Conservation (phyloP, 805 yeast genomes). For the Yamadazyma tumulicola region DNA sequence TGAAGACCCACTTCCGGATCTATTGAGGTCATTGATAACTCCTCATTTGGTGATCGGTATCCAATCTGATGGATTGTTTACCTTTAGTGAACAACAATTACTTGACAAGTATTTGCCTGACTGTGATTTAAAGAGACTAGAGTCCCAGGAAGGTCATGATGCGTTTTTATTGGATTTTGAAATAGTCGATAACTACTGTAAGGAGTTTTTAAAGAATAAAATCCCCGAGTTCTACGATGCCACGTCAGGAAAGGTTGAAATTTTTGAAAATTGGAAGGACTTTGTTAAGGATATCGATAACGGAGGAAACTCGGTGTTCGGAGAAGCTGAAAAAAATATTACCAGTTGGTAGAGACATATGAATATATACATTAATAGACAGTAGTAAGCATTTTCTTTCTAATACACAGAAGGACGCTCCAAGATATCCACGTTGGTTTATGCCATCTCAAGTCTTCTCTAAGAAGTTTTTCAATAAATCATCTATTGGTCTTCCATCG, state of each 20-base stretch:
- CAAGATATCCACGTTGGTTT: no score
- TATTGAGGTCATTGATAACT: conserved; percentile 56
- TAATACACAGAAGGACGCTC: no score
- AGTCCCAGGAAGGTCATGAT: conserved; percentile 96
- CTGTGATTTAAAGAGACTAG: conserved; percentile 63
- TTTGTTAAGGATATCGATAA: conserved; percentile 34
- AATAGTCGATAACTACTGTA: conserved; percentile 68
- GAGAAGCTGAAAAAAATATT: conserved; percentile 86
- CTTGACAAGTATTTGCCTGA: conserved; percentile 74
- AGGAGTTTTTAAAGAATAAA: conserved; percentile 57
- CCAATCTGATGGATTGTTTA: conserved; percentile 87
- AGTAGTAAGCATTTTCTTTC: background rate
- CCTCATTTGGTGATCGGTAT: conserved; percentile 89
- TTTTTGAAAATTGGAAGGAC: conserved; percentile 39
- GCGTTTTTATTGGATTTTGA: conserved; percentile 90
- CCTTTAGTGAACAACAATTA: conserved; percentile 85
- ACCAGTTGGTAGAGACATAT: conserved; percentile 69
- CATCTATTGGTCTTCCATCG: conserved; percentile 1
- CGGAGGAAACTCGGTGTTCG: conserved; percentile 68
- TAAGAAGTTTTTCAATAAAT: conserved; percentile 5
- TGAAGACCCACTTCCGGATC: conserved; percentile 42
- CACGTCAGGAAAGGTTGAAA: conserved; percentile 37
- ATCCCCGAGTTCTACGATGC: conserved; percentile 56
- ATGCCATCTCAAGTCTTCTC: conserved; percentile 1
- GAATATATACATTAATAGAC: background rate